Evolutionary conservation across 2,329 filamentous ascomycete genomes (phyloP).

Genomic region (Stachybotrys elegans): DNA sequence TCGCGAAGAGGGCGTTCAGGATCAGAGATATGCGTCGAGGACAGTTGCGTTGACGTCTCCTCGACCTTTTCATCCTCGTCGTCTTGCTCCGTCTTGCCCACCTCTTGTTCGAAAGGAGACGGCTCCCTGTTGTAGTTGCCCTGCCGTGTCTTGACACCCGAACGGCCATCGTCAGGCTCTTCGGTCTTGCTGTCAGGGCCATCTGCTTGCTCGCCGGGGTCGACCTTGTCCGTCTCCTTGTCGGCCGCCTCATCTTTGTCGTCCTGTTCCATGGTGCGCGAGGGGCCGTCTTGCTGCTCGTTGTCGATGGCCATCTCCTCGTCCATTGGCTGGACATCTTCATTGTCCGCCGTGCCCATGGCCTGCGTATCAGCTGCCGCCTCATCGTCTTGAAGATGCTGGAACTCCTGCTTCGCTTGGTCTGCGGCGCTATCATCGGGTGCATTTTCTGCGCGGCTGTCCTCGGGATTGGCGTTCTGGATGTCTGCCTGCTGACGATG

Average conservation of each 20-base stretch:
- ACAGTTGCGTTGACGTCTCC: conserved; percentile 58
- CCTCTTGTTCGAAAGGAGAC: conserved; percentile 35
- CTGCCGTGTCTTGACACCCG: conserved; percentile 55
- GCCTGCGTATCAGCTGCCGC: conserved; percentile 83
- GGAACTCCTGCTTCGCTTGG: conserved; percentile 75
- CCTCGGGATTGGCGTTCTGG: conserved; percentile 46
- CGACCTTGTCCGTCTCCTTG: conserved; percentile 39
- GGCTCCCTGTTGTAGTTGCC: conserved; percentile 52
- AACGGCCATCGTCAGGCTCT: conserved; percentile 48
- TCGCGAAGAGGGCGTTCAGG: conserved; percentile 38
- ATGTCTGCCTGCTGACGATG: conserved; percentile 87
- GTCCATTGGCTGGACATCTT: conserved; percentile 80
- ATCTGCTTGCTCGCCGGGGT: conserved; percentile 29
- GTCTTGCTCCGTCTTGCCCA: conserved; percentile 40
- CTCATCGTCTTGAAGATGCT: conserved; percentile 84
- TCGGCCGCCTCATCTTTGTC: conserved; percentile 42
- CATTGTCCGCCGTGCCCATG: conserved; percentile 79
- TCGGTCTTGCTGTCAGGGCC: conserved; percentile 34
- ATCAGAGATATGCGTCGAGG: conserved; percentile 64
- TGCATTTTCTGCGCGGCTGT: conserved; percentile 26
- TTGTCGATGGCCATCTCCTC: conserved; percentile 83
- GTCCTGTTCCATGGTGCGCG: conserved; percentile 48
- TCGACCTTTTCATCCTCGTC: conserved; percentile 44
- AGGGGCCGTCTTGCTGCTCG: conserved; percentile 48
- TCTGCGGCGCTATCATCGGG: conserved; percentile 47